These are phyloP conservation scores for Rosa lucieae DNA, from an alignment of 306 rosid genomes.

Conservation along the genomic window DNA sequence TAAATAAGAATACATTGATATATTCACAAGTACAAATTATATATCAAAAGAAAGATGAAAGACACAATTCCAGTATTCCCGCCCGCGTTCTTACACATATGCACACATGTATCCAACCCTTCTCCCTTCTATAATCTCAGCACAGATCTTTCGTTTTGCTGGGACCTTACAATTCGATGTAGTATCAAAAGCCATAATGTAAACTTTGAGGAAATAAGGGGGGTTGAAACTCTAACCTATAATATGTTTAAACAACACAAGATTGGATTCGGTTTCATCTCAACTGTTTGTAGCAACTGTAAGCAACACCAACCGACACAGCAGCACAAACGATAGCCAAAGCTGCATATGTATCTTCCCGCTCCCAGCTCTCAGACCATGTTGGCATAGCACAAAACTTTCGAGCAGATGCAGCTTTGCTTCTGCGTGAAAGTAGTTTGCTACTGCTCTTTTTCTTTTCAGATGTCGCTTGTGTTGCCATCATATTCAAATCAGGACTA, in stretches of 20 bases:
- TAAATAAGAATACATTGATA: slow-evolving; percentile 7
- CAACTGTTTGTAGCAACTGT: slow-evolving; percentile 77
- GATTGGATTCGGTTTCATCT: slow-evolving; percentile 26
- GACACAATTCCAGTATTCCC: slow-evolving; percentile 4
- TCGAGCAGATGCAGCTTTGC: slow-evolving; percentile 49
- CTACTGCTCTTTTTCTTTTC: slow-evolving; percentile 43
- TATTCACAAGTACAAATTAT: slow-evolving; percentile 20
- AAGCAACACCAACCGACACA: slow-evolving; percentile 72
- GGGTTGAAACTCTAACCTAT: slow-evolving; percentile 6
- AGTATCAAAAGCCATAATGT: not conserved
- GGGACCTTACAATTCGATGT: not conserved
- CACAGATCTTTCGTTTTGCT: slow-evolving; percentile 1
- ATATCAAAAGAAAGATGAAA: not conserved
- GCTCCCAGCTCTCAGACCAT: slow-evolving; percentile 89
- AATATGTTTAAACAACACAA: not conserved
- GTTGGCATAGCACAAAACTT: slow-evolving; percentile 64
- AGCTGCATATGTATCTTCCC: slow-evolving; percentile 83
- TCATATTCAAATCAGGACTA: slow-evolving; percentile 38
- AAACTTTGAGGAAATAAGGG: not conserved
- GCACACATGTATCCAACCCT: slow-evolving; percentile 2
- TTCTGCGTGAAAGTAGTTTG: slow-evolving; percentile 39
- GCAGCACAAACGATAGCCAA: slow-evolving; percentile 84
- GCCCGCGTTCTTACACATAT: slow-evolving; percentile 12
- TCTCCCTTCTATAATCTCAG: slow-evolving; percentile 12
- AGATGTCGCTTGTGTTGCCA: slow-evolving; percentile 36